Evolutionary conservation across 2,329 filamentous ascomycete genomes (phyloP).

Genomic region (Xylariaceae sp.): DNA sequence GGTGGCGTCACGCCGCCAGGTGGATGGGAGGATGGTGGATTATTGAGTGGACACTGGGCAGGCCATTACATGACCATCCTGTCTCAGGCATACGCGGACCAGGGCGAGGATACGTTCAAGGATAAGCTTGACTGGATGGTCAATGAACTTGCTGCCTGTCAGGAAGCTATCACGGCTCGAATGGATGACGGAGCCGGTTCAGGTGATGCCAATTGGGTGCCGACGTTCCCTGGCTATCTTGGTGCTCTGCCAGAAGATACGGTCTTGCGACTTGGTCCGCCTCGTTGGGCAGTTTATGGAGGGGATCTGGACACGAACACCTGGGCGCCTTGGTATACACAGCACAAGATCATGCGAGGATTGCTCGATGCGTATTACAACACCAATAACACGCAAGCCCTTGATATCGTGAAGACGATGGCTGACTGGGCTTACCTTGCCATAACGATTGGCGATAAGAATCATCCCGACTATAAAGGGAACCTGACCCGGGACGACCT

Average conservation of each 20-base stretch:
- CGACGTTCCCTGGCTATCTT: constrained; percentile 31
- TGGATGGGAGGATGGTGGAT: constrained; percentile 34
- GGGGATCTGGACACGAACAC: constrained; percentile 27
- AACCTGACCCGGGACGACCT: constrained; percentile 31
- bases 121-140: constrained; percentile 34
- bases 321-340: constrained; percentile 34
- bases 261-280: constrained; percentile 31
- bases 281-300: constrained; percentile 33
- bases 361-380: constrained; percentile 34
- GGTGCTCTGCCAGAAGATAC: constrained; percentile 33
- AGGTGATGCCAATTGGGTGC: constrained; percentile 25
- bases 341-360: constrained; percentile 34
- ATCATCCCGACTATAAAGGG: constrained; percentile 30
- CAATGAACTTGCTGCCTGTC: constrained; percentile 29
- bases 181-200: constrained; percentile 17
- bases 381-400: constrained; percentile 31
- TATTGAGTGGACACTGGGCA: constrained; percentile 34
- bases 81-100: constrained; percentile 32
- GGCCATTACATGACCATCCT: constrained; percentile 33
- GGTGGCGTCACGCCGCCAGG: constrained; percentile 26
- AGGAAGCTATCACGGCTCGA: constrained; percentile 31
- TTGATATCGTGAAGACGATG: constrained; percentile 30
- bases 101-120: constrained; percentile 30
- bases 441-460: constrained; percentile 32
- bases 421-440: constrained; percentile 33